Base-by-base conservation (phyloP, 1,284 basidiomycete genomes). In the Mycena citricolor region DNA sequence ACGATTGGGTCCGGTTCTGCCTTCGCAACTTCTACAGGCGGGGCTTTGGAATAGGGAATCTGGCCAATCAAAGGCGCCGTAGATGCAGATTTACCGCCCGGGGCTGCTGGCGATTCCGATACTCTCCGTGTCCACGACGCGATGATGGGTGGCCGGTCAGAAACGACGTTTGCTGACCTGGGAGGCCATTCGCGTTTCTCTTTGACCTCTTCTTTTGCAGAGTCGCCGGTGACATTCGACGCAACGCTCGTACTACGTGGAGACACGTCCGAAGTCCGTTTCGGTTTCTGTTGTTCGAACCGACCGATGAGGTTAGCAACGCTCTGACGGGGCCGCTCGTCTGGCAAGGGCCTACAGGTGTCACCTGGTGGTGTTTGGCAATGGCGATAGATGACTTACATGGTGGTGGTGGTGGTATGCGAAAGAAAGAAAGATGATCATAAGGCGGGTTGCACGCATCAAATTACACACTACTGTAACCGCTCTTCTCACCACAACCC, bases 251-350 rank as follows among this genome's bases (percentile, higher is more conserved):
- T 71, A 46, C 78, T 78, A 39, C 84, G 77, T 25, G 63, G 66
- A 24, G 69, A 65, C 33, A 63, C 61, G 4, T 62, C 53, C 4
- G 76, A 65, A 49, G 76, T 73, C 34, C 78, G 76, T 63, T 87
- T 88, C n/a, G n/a, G n/a, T 45, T 71, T 79, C 65, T 86, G 83
- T 58, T 78, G 83, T 62, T 90, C 86, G 55, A 89, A 90, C 47
- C 83, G 77, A 34, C 86, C 86, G 58, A 90, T 89, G 65, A 90
- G 81, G 61, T 88, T 90, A 50, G 86, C 86, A 41, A 90, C 87
- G 58, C 82, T 86, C 60, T 75, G 75, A 51, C 87, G 81, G 39
- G 86, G 86, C 59, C 83, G 77, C 68, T 90, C 86, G 72, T 90
- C 87, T 63, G 86, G 86, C 49, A 88, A 67, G 43, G 84, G 81